phyloP scores from a whole-genome alignment of 2,329 filamentous ascomycete genomes.

The Trichoderma breve region DNA sequence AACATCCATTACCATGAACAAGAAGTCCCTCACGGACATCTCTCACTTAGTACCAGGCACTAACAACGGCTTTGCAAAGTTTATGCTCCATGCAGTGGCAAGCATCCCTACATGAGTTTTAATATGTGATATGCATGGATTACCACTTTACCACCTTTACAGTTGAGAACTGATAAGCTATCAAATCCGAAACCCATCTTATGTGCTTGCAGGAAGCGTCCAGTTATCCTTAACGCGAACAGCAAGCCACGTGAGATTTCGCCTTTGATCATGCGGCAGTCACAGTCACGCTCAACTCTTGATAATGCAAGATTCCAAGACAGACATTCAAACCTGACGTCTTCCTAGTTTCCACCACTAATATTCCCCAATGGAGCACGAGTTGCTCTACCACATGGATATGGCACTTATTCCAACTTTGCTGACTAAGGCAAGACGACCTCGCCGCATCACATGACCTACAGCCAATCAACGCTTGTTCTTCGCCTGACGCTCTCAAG shows the following conservation, averaged over 20 bases:
- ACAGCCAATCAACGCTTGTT: conserved; percentile 3
- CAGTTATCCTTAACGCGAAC: not conserved
- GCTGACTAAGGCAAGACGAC: conserved; percentile 3
- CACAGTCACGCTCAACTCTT: not conserved
- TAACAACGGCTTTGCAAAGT: not conserved
- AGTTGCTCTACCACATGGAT: not conserved
- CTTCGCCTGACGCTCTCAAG: conserved; percentile 6
- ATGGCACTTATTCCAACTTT: not conserved
- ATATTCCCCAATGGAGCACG: not conserved
- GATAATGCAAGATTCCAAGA: not conserved
- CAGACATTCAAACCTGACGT: not conserved
- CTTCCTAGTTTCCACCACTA: not conserved
- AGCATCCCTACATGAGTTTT: not conserved
- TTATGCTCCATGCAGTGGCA: conserved; percentile 5
- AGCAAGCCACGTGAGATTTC: not conserved
- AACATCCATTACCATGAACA: not conserved
- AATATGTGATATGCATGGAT: not conserved
- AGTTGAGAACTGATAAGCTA: not conserved
- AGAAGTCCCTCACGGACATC: not conserved
- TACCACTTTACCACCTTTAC: not conserved
- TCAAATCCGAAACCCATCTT: not conserved
- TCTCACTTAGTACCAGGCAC: not conserved
- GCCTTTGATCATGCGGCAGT: not conserved
- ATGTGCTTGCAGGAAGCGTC: not conserved
- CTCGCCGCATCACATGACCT: conserved; percentile 10